A percentile compares a stretch with the other conserved stretches of the same genome.
These are phyloP conservation scores for Lactarius sanguifluus DNA, from an alignment of 768 basidiomycete genomes.

Conservation along the genomic window DNA sequence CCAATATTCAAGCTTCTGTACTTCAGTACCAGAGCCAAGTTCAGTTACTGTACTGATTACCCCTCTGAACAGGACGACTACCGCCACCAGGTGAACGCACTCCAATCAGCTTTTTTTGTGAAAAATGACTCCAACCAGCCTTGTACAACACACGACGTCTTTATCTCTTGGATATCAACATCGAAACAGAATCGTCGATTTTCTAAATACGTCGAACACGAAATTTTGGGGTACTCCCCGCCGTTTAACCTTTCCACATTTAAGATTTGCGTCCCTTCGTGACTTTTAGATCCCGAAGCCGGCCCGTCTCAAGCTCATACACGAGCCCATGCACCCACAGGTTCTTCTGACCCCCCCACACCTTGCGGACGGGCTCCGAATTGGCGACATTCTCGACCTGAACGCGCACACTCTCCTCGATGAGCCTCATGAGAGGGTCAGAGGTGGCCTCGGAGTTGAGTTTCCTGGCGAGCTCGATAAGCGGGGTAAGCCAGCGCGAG, in stretches of 20 bases:
- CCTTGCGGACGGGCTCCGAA: slow-evolving; percentile 31
- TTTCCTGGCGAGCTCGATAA: slow-evolving; percentile 52
- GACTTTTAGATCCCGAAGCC: slow-evolving; percentile 33
- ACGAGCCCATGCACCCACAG: slow-evolving; percentile 59
- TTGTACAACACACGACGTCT: background rate
- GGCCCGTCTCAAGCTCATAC: slow-evolving; percentile 37
- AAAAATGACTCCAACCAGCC: no score
- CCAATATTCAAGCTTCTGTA: no score
- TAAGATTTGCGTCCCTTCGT: slow-evolving; percentile 4
- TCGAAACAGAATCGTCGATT: background rate
- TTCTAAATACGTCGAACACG: background rate
- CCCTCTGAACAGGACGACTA: no score
- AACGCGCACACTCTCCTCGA: slow-evolving; percentile 30
- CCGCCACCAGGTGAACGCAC: no score
- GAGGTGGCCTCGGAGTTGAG: slow-evolving; percentile 45
- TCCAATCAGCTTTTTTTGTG: no score
- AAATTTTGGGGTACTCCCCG: background rate
- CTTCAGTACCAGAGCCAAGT: no score
- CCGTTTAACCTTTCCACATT: background rate
- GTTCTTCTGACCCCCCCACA: slow-evolving; percentile 39
- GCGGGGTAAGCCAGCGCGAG: slow-evolving; percentile 69
- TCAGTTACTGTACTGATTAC: no score
- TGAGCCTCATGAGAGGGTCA: slow-evolving; percentile 32
- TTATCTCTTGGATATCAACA: background rate
- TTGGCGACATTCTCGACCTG: slow-evolving; percentile 35